Evolutionary conservation across 2,329 filamentous ascomycete species (phyloP).

Genomic region (Cordyceps javanica): DNA sequence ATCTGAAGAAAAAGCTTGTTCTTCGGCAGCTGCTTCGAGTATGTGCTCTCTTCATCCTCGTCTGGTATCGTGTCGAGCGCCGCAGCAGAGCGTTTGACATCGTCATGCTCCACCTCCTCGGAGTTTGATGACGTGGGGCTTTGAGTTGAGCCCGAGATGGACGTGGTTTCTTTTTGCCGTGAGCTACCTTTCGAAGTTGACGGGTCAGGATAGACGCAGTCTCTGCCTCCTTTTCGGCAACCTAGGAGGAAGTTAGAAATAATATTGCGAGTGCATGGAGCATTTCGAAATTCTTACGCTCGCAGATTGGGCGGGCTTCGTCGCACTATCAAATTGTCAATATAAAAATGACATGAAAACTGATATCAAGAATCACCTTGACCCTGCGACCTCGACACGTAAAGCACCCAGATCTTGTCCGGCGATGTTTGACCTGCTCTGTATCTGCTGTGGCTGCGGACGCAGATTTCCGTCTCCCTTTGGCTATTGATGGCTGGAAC

Average conservation of each 20-base stretch:
- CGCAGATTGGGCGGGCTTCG: conserved; percentile 79
- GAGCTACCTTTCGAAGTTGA: conserved; percentile 37
- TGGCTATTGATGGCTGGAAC: conserved; percentile 40
- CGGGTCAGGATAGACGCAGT: conserved; percentile 82
- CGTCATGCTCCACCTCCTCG: conserved; percentile 34
- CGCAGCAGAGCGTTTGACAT: conserved; percentile 19
- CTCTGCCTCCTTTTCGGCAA: conserved; percentile 85
- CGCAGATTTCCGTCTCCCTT: conserved; percentile 44
- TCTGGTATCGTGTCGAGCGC: conserved; percentile 50
- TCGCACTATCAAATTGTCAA: conserved; percentile 62
- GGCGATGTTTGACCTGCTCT: conserved; percentile 84
- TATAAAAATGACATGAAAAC: not conserved
- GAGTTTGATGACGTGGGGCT: conserved; percentile 49
- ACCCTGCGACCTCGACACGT: conserved; percentile 87
- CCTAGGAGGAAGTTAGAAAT: conserved; percentile 44
- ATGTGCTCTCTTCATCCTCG: conserved; percentile 38
- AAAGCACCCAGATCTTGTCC: conserved; percentile 88
- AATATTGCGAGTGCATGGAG: conserved; percentile 13
- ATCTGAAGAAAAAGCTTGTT: conserved; percentile 36
- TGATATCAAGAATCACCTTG: conserved; percentile 48
- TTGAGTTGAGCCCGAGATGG: conserved; percentile 29
- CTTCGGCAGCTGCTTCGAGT: conserved; percentile 18
- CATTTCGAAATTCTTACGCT: conserved; percentile 46
- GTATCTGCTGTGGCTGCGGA: conserved; percentile 31
- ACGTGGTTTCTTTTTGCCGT: conserved; percentile 34